phyloP scores from a whole-genome alignment of 2,329 filamentous ascomycete species.

The Thelonectria rubi region DNA sequence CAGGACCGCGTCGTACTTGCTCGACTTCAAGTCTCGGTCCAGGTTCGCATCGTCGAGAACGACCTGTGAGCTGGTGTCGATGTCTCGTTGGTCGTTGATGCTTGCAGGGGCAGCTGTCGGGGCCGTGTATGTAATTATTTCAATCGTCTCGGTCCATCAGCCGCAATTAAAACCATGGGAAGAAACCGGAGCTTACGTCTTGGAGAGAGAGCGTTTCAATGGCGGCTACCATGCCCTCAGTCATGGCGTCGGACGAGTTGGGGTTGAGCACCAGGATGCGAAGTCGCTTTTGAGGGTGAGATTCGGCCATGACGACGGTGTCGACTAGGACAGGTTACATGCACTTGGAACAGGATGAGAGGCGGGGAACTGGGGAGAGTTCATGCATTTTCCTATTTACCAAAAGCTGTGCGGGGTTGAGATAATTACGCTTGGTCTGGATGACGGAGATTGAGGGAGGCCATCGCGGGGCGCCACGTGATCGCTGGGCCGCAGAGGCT shows the following conservation, averaged over 20 bases:
- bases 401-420: constrained; percentile 11
- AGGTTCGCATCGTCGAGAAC: constrained; percentile 66
- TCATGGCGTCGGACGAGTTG: constrained; percentile 80
- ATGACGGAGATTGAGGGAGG: constrained; percentile 14
- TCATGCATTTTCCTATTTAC: background rate
- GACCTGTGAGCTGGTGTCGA: constrained; percentile 67
- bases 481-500: constrained; percentile 32
- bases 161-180: background rate
- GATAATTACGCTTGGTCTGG: background rate
- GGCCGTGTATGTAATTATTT: constrained; percentile 70
- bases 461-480: constrained; percentile 52
- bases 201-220: constrained; percentile 53
- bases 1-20: constrained; percentile 76
- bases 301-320: constrained; percentile 34
- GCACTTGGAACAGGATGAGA: background rate
- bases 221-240: constrained; percentile 65
- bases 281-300: constrained; percentile 30
- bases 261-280: constrained; percentile 79
- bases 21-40: constrained; percentile 45
- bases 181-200: constrained; percentile 33
- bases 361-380: background rate
- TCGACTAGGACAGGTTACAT: background rate
- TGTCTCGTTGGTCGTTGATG: constrained; percentile 80
- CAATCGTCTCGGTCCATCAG: constrained; percentile 27
- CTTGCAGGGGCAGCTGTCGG: constrained; percentile 70